Evolutionary conservation across 768 basidiomycete genomes (phyloP).

Genomic region (Suillus tomentosus): DNA sequence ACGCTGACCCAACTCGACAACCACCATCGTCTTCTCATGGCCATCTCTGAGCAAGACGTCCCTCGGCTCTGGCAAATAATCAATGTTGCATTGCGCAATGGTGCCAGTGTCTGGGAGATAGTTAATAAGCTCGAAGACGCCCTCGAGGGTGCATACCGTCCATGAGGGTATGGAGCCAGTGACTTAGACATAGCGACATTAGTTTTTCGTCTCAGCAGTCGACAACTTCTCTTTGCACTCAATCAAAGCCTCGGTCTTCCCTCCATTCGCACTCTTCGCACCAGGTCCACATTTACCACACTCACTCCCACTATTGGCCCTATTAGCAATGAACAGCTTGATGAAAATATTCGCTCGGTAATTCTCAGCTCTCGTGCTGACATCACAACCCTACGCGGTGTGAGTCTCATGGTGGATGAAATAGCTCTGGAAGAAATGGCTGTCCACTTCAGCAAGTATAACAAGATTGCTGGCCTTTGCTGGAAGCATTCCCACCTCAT

Average conservation of each 20-base stretch:
- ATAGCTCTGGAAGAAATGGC: background rate
- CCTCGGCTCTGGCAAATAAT: background rate
- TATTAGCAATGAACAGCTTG: background rate
- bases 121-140: conserved; percentile 12
- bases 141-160: background rate
- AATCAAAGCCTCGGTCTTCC: background rate
- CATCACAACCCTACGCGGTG: background rate
- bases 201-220: conserved; percentile 8
- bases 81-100: background rate
- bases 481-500: background rate
- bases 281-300: background rate
- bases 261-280: background rate
- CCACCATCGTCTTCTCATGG: background rate
- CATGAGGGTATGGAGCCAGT: background rate
- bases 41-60: background rate
- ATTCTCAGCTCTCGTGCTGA: background rate
- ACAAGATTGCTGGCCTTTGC: background rate
- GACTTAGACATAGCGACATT: conserved; percentile 17
- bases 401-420: background rate
- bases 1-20: background rate
- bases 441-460: background rate
- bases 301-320: background rate
- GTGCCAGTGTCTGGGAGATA: background rate
- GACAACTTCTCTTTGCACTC: background rate
- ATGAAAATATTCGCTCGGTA: background rate